Base-by-base conservation (phyloP, 2,329 filamentous ascomycete genomes). In the Lecanicillium sp. region DNA sequence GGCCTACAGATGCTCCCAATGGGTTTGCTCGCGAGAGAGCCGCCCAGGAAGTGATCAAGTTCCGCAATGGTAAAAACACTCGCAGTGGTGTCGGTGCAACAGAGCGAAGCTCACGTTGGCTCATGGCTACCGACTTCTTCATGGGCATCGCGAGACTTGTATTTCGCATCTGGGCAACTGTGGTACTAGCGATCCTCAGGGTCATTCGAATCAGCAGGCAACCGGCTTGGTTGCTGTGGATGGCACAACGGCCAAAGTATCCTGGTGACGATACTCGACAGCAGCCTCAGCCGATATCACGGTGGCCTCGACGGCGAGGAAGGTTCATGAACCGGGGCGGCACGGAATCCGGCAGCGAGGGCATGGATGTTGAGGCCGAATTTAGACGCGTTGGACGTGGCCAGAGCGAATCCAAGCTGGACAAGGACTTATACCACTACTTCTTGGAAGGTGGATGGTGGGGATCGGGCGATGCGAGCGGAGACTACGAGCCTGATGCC, bases 401-500 rank as follows among this genome's bases (percentile, higher is more conserved):
- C 38, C 55, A 61, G 53, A 52, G 78, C 29, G 84, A 92, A 49
- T 72, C 74, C 19, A 74, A 76, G 29, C 66, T 95, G 3, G 83
- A 90, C 46, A 70, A 73, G 3, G 80, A 78, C 42, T 64, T 95
- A 2, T 96, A 95, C 56, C 68, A 70, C 20, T 92, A 89, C 76
- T 96, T 87, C 84, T 78, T 83, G 37, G 68, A 71, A 38, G 87
- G 86, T 15, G 87, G 85, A 7, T 85, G 85, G 65, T 95, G 87
- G 80, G 89, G 90, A 2, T 80, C 81, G 13, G 70, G 80, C 22
- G 90, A 96, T 55, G 70, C 71, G 5, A 95, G 85, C 52, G 85
- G 84, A 19, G 83, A 90, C 45, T 96, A 89, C 56, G 58, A 68
- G 22, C 80, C 80, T 1, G 53, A 59, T 7, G 58, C 67, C 9